Evolutionary conservation across 306 rosid genomes (phyloP), one percentile per base, ranked within the genome.

Genomic region (Glycine latifolia): DNA sequence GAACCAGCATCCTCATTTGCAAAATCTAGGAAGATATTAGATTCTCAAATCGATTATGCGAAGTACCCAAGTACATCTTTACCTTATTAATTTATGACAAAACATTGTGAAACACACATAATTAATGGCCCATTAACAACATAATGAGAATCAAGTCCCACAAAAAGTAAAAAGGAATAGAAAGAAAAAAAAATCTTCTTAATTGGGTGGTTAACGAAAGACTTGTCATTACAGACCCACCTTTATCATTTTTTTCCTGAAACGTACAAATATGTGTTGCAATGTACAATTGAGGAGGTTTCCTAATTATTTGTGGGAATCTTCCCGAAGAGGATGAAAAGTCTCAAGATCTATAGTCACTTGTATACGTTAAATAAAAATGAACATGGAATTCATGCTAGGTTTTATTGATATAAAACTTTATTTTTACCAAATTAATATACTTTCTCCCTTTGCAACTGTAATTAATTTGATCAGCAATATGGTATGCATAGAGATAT

Each of bases 1-100:
- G 90, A 67, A 85, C 81, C 87, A 59, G 54, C 55, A 50, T 74
- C 14, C 41, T 15, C 43, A 79, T 82, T 86, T 79, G 41, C 63
- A 79, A 73, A 79, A 84, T 70, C 91, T 76, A 85, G 47, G 87
- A 85, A 85, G 86, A 86, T 81, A 67, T 73, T 80, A 46, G 87
- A 85, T 84, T 84, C 85, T 85, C 87, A 70, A 70, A 62, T 87
- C 73, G 67, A 67, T 79, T 66, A 68, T 72, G 56, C 54, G 2
- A 74, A 67, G 84, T 79, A 68, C 61, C 84, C 80, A 71, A 62
- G 87, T 76, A 80, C 82, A 81, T 71, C 47, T 75, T 67, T 20
- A 61, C 72, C 77, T 4, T 82, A 39, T 26, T 26, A 26, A 26
- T 48, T 82, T 68, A 82, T 55, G 71, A 9, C 49, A 70, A 59